These are phyloP conservation scores for Phytophthora megakarya DNA, from an alignment of 352 stramenopile genomes.

Conservation along the genomic window DNA sequence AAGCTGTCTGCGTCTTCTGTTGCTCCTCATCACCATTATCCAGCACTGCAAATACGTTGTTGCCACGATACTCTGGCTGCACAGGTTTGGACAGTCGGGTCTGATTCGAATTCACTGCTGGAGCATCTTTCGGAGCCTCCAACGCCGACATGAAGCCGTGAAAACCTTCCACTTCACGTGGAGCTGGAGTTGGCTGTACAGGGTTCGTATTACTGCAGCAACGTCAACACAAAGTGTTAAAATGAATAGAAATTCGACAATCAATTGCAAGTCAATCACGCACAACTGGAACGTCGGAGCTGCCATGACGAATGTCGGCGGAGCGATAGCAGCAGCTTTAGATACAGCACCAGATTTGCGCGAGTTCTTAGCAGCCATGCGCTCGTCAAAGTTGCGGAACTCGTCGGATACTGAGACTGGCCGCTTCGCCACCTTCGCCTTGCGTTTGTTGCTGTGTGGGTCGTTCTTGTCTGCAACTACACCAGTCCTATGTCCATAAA, in stretches of 20 bases:
- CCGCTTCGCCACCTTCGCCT: slow-evolving; percentile 42
- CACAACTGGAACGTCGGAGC: slow-evolving; percentile 78
- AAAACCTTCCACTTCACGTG: slow-evolving; percentile 67
- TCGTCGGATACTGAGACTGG: slow-evolving; percentile 48
- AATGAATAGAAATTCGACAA: neutral
- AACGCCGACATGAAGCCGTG: slow-evolving; percentile 69
- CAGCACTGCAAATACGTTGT: slow-evolving; percentile 72
- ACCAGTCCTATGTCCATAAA: slow-evolving; percentile 30
- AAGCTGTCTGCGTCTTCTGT: slow-evolving; percentile 11
- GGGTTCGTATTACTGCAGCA: slow-evolving; percentile 32
- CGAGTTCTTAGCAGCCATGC: slow-evolving; percentile 55
- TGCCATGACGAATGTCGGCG: slow-evolving; percentile 65
- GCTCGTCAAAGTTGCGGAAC: slow-evolving; percentile 82
- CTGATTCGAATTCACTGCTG: slow-evolving; percentile 28
- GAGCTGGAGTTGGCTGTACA: slow-evolving; percentile 13
- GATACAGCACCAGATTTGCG: slow-evolving; percentile 17
- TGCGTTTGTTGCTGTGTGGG: slow-evolving; percentile 29
- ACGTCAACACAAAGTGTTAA: neutral
- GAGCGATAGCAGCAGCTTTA: slow-evolving; percentile 43
- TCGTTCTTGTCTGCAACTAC: slow-evolving; percentile 53
- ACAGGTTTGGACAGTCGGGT: slow-evolving; percentile 32
- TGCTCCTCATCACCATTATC: slow-evolving; percentile 55
- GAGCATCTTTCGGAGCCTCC: slow-evolving; percentile 51
- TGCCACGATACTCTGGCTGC: slow-evolving; percentile 40
- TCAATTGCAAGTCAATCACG: neutral